Evolutionary conservation across 2,329 filamentous ascomycete species (phyloP).

Genomic region (Aspergillus hortae): DNA sequence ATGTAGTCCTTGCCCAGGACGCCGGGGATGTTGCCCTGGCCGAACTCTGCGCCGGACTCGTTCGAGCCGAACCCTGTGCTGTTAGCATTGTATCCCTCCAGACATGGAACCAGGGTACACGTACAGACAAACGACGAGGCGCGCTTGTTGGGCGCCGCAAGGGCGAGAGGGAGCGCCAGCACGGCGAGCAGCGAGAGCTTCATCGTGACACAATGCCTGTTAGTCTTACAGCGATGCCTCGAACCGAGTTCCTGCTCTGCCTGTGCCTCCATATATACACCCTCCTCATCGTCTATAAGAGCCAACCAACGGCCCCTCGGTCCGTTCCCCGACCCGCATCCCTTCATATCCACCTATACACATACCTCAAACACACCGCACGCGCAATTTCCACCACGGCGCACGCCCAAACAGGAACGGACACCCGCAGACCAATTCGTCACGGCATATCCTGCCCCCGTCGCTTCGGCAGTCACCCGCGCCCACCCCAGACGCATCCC

Average conservation of each 20-base stretch:
- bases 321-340: neutral
- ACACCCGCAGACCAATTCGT: slow-evolving; percentile 5
- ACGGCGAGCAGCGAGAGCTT: slow-evolving; percentile 3
- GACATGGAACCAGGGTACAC: neutral
- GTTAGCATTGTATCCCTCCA: neutral
- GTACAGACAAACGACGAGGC: slow-evolving; percentile 10
- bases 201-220: slow-evolving; percentile 1
- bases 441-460: slow-evolving; percentile 2
- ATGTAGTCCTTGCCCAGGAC: slow-evolving; percentile 56
- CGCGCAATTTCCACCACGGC: neutral
- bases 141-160: slow-evolving; percentile 11
- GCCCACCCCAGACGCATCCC: neutral
- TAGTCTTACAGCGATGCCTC: too few relatives aligned
- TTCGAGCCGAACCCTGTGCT: slow-evolving; percentile 45
- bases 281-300: too few relatives aligned
- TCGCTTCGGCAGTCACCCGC: neutral
- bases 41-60: slow-evolving; percentile 65
- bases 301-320: slow-evolving; percentile 1
- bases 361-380: neutral
- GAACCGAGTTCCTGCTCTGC: too few relatives aligned
- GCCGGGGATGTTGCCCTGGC: slow-evolving; percentile 55
- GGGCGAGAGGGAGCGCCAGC: slow-evolving; percentile 5
- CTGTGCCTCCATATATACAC: neutral
- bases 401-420: slow-evolving; percentile 1
- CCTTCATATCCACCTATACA: neutral